Base-by-base conservation (phyloP, 805 yeast genomes). In the Starmera amethionina region DNA sequence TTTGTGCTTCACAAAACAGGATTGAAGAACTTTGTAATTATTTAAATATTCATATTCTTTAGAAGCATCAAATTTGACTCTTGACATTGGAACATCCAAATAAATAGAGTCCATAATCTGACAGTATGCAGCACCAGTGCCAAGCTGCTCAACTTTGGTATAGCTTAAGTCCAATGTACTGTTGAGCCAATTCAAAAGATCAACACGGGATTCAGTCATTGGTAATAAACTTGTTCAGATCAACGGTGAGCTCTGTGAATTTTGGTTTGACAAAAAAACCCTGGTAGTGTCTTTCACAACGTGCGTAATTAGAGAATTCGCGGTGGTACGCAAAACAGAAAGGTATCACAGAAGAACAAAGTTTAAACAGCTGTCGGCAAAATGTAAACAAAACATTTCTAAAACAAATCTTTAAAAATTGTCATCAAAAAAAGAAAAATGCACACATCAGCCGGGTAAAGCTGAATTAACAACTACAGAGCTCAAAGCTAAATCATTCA, bases 51-150 rank as follows among this genome's bases (percentile, higher is more conserved):
- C 95, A 58, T 83, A 85, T 46, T 86, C 95, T 12, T 75, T 68
- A 13, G 70, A 65, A 10, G 82, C 79, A 43, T 78, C 74, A 56
- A 81, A 87, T 51, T 76, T 80, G 40, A 90, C 94, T 50, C 80
- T 76, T 37, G 64, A 54, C 81, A 90, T 74, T 2, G 96, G 93
- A 15, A 93, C 71, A 49, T 87, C 96, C 9, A 82, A 79, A 51
- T 70, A 84, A 15, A 93, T 78, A 8, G 88, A 76, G 59, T 93
- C 97, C 67, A 90, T 70, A 32, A 93, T 72, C 64, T 89, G 96
- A 60, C 97, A 88, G 58, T 86, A 90, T 1, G 87, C 90, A 1
- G 96, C 96, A 2, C 99, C 99, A 3, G 83, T 76, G 14, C 99
- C 99, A 56, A 96, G 81, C 60, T 89, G 89, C 56, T 93, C 98